Evolutionary conservation across 1,139 yeast species (phyloP).

Genomic region (Diutina sp.): DNA sequence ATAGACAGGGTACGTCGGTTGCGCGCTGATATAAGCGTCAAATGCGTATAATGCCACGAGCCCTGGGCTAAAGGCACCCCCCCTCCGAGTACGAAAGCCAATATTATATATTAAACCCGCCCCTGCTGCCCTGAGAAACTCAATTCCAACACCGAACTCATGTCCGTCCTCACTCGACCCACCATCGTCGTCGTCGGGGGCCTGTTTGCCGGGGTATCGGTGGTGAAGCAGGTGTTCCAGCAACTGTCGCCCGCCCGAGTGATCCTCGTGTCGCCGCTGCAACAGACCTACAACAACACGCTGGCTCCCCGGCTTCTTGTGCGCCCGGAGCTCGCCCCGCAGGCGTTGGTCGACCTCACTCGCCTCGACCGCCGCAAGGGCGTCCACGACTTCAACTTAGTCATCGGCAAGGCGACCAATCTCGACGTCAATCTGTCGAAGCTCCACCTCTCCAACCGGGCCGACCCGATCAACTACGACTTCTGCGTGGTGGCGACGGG

Average conservation of each 20-base stretch:
- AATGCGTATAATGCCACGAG: too few species aligned
- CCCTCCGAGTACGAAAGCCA: neutral
- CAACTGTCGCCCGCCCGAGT: constrained; percentile 5
- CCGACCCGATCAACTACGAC: constrained; percentile 12
- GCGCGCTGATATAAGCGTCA: too few species aligned
- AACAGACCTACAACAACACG: constrained; percentile 10
- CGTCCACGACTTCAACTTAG: constrained; percentile 9
- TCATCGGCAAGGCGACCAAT: constrained; percentile 11
- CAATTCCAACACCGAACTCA: neutral
- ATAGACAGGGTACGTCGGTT: too few species aligned
- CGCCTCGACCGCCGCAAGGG: constrained; percentile 9
- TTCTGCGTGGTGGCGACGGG: constrained; percentile 23
- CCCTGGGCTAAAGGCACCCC: too few species aligned
- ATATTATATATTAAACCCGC: neutral
- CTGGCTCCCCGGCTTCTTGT: constrained; percentile 21
- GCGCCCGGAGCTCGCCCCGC: constrained; percentile 12
- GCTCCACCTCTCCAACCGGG: constrained; percentile 7
- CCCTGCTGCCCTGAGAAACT: neutral
- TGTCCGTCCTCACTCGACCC: constrained; percentile 3
- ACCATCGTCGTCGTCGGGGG: constrained; percentile 21
- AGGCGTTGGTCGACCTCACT: constrained; percentile 11
- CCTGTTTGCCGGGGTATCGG: constrained; percentile 18
- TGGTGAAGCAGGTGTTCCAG: constrained; percentile 11
- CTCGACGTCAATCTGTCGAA: constrained; percentile 12
- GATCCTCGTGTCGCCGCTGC: constrained; percentile 11